A percentile compares a stretch with the other conserved stretches of the same genome.
These are phyloP conservation scores for Cantharellus anzutake DNA, from an alignment of 768 basidiomycete species.

Conservation along the genomic window DNA sequence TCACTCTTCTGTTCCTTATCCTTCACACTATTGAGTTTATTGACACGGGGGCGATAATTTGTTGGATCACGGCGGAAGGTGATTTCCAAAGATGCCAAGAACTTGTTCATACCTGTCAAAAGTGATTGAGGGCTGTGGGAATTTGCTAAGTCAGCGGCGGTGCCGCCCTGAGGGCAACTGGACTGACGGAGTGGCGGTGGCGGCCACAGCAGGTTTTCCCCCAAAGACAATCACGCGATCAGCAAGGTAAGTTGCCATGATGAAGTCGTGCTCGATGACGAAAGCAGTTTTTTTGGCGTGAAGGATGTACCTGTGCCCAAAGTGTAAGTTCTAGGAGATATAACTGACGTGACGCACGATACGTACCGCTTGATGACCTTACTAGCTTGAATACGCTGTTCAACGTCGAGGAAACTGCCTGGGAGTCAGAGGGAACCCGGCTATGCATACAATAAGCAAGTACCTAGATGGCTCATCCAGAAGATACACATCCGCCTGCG, in stretches of 20 bases:
- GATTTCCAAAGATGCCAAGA: constrained; percentile 87
- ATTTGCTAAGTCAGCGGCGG: neutral
- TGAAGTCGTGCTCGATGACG: constrained; percentile 99
- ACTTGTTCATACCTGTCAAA: constrained; percentile 93
- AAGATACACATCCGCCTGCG: constrained; percentile 53
- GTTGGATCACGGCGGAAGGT: constrained; percentile 97
- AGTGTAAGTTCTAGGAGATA: neutral
- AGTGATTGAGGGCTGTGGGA: constrained; percentile 69
- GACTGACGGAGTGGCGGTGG: constrained; percentile 78
- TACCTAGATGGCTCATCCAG: constrained; percentile 85
- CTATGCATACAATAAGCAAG: constrained; percentile 12
- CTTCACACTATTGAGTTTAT: constrained; percentile 70
- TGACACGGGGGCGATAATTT: constrained; percentile 76
- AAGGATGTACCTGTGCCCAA: constrained; percentile 54
- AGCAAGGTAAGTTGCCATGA: constrained; percentile 98
- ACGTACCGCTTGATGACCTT: constrained; percentile 90
- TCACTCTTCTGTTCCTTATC: constrained; percentile 74
- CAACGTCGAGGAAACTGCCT: constrained; percentile 82
- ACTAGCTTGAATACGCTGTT: constrained; percentile 95
- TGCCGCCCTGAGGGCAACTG: neutral
- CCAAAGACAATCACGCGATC: constrained; percentile 92
- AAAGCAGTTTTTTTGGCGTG: constrained; percentile 97
- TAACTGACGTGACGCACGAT: neutral
- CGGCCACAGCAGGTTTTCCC: constrained; percentile 67
- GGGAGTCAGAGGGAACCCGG: neutral